Percentiles rank a stretch among this genome's conserved stretches.
These are phyloP conservation scores for Dentipellis fragilis DNA, from an alignment of 768 basidiomycete species.

Conservation along the genomic window DNA sequence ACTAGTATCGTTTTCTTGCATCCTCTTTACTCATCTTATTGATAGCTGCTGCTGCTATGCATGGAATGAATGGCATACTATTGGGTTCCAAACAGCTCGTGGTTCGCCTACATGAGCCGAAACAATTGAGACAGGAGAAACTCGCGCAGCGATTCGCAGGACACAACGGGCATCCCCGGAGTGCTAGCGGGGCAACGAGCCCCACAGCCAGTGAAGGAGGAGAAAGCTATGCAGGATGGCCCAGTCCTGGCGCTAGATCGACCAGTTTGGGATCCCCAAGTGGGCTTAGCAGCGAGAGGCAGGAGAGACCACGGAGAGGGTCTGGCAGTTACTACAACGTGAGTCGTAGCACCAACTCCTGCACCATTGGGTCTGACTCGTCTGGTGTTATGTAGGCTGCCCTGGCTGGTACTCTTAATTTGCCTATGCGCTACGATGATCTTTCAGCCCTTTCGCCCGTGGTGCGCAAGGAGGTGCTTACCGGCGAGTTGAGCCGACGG, in stretches of 20 bases:
- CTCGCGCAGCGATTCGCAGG: constrained; percentile 70
- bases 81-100: constrained; percentile 72
- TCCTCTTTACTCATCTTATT: no score
- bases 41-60: constrained; percentile 62
- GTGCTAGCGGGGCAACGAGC: constrained; percentile 75
- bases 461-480: constrained; percentile 77
- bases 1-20: not conserved
- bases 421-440: constrained; percentile 85
- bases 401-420: constrained; percentile 64
- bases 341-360: constrained; percentile 14
- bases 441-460: constrained; percentile 76
- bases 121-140: constrained; percentile 84
- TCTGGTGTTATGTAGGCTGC: constrained; percentile 46
- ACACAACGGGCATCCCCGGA: constrained; percentile 72
- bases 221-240: constrained; percentile 65
- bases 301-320: constrained; percentile 60
- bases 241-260: constrained; percentile 56
- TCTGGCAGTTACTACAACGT: constrained; percentile 86
- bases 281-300: constrained; percentile 35
- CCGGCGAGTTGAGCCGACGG: constrained; percentile 72
- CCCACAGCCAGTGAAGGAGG: constrained; percentile 77
- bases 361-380: constrained; percentile 1
- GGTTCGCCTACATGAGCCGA: constrained; percentile 85
- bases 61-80: constrained; percentile 68
- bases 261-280: constrained; percentile 47